Conservation (phyloP, 352 stramenopile species). For the Elongisporangium senticosum region DNA sequence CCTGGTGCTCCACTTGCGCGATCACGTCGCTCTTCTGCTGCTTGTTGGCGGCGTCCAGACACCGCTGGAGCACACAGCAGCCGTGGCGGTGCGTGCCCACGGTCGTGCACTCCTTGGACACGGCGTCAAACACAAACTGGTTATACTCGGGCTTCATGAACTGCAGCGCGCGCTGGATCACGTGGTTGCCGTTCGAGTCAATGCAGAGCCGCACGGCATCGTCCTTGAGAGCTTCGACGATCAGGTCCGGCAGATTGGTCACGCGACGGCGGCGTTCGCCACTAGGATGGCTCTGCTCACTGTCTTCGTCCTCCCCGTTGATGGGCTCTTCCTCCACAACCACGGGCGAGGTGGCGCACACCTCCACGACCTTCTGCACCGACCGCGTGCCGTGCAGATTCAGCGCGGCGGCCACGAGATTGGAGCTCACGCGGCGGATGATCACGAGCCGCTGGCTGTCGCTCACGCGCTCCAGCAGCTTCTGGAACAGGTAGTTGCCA, state of each 20-base stretch:
- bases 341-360: conserved; percentile 83
- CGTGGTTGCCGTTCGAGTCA: conserved; percentile 97
- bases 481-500: conserved; percentile 99
- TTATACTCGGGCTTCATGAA: conserved; percentile 93
- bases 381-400: conserved; percentile 98
- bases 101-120: conserved; percentile 92
- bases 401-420: conserved; percentile 94
- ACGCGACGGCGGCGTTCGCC: conserved; percentile 13
- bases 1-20: conserved; percentile 92
- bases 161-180: conserved; percentile 96
- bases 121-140: conserved; percentile 97
- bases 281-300: conserved; percentile 15
- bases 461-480: conserved; percentile 94
- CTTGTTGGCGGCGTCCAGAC: conserved; percentile 90
- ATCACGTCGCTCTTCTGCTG: conserved; percentile 88
- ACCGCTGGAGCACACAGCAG: conserved; percentile 97
- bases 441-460: conserved; percentile 89
- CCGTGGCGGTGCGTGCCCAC: conserved; percentile 96
- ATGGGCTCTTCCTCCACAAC: conserved; percentile 48
- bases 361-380: conserved; percentile 98
- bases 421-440: conserved; percentile 88
- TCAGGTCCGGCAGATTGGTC: conserved; percentile 79
- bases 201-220: conserved; percentile 95
- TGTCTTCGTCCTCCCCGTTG: conserved; percentile 32
- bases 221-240: conserved; percentile 92